Evolutionary conservation across 345 rosid species (phyloP).

Genomic region (Camelina laxa): DNA sequence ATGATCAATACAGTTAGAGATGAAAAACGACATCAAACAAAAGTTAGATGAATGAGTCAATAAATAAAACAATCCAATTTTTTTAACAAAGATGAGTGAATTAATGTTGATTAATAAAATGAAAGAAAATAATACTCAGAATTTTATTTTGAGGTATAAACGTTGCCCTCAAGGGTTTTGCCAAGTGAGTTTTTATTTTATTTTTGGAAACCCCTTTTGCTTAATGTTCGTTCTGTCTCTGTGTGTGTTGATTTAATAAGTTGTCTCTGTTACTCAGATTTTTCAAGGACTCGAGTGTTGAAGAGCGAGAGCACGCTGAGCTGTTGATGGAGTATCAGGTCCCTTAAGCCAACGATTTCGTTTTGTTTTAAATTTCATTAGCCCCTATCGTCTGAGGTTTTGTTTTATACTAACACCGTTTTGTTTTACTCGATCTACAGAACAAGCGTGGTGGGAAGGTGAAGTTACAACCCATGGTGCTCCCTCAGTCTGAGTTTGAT

Average conservation of each 20-base stretch:
- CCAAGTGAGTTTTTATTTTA: conserved; percentile 57
- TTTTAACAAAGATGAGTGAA: no score
- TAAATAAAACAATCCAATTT: no score
- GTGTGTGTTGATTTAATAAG: background rate
- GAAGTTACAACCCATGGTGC: conserved; percentile 66
- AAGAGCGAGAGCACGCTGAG: conserved; percentile 88
- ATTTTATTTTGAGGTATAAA: no score
- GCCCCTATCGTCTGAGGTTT: background rate
- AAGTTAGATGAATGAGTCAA: no score
- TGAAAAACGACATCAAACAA: no score
- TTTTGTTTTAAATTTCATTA: conserved; percentile 4
- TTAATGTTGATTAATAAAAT: no score
- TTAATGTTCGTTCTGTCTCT: no score
- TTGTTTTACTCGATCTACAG: conserved; percentile 41
- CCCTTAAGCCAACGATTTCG: background rate
- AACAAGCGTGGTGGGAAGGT: conserved; percentile 93
- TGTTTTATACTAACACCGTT: background rate
- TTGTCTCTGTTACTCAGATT: conserved; percentile 49
- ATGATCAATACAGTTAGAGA: no score
- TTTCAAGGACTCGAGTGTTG: conserved; percentile 80
- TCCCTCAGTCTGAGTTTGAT: conserved; percentile 78
- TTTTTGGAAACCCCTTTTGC: background rate
- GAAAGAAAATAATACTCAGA: no score
- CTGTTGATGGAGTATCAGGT: conserved; percentile 80
- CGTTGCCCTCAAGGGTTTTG: conserved; percentile 71